A percentile compares a stretch with the other conserved stretches of the same genome.
Evolutionary conservation across 2,329 filamentous ascomycete genomes (phyloP).

Genomic region (Xylariaceae sp.): DNA sequence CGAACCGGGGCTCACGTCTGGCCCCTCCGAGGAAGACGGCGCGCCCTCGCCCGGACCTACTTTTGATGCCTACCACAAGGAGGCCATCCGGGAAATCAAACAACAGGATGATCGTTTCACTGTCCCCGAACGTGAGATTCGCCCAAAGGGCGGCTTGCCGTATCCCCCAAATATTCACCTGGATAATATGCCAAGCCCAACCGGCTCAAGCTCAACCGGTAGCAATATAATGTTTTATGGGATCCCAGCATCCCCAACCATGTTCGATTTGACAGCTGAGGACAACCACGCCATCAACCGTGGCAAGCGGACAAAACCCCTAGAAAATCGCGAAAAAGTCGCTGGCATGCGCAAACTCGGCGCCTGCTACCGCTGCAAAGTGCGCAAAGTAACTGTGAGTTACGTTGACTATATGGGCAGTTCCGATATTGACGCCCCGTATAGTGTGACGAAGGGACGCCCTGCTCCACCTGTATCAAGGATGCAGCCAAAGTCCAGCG

Average conservation of each 20-base stretch:
- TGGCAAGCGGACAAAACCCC: conserved; percentile 28
- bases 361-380: conserved; percentile 45
- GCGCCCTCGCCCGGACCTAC: conserved; percentile 28
- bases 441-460: conserved; percentile 36
- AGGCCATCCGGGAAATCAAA: conserved; percentile 27
- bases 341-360: conserved; percentile 45
- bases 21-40: conserved; percentile 32
- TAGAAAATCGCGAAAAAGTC: conserved; percentile 39
- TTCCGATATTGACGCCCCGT: conserved; percentile 15
- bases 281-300: conserved; percentile 23
- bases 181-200: conserved; percentile 22
- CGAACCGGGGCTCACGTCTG: conserved; percentile 32
- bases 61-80: conserved; percentile 27
- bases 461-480: conserved; percentile 29
- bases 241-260: conserved; percentile 20
- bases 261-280: conserved; percentile 18
- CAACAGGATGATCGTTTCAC: conserved; percentile 33
- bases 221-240: conserved; percentile 24
- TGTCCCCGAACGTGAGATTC: conserved; percentile 30
- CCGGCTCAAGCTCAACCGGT: conserved; percentile 20
- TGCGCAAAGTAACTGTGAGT: conserved; percentile 45
- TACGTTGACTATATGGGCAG: conserved; percentile 21
- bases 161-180: conserved; percentile 30
- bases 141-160: conserved; percentile 27
- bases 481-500: conserved; percentile 22